These are phyloP conservation scores for Calophaca sinica DNA, from an alignment of 306 rosid genomes.

Conservation along the genomic window DNA sequence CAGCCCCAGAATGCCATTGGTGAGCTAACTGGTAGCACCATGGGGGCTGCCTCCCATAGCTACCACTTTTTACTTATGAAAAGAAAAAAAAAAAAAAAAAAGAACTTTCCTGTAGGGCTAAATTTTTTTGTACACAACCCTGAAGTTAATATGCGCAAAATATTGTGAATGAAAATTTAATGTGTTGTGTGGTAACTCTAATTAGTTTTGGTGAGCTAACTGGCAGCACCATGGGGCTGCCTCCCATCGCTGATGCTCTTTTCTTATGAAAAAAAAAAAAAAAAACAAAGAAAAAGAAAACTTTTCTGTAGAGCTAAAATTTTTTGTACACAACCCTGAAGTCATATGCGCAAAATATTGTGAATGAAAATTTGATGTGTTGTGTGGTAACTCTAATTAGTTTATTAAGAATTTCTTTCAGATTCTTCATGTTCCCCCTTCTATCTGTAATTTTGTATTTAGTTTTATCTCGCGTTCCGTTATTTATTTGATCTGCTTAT, in stretches of 20 bases:
- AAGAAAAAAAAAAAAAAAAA: too few relatives aligned
- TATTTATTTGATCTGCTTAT: constrained; percentile 35
- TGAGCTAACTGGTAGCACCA: too few relatives aligned
- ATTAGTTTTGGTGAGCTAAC: not conserved
- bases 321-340: not conserved
- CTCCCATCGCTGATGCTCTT: too few relatives aligned
- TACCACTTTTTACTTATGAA: too few relatives aligned
- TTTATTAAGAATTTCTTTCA: constrained; percentile 1
- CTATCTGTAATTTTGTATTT: not conserved
- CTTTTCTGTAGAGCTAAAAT: not conserved
- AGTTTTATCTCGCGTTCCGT: not conserved
- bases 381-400: not conserved
- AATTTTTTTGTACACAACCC: not conserved
- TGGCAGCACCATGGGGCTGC: too few relatives aligned
- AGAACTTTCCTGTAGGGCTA: not conserved
- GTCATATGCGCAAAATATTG: not conserved
- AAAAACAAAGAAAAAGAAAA: too few relatives aligned
- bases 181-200: not conserved
- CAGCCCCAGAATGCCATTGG: too few relatives aligned
- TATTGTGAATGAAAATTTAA: not conserved
- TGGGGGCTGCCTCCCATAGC: too few relatives aligned
- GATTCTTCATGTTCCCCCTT: constrained; percentile 5
- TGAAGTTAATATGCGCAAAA: not conserved
- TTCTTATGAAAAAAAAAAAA: too few relatives aligned
- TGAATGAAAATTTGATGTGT: not conserved